Evolutionary conservation across 2,329 filamentous ascomycete genomes (phyloP).

Genomic region (Hawksworthiomyces lignivorus): DNA sequence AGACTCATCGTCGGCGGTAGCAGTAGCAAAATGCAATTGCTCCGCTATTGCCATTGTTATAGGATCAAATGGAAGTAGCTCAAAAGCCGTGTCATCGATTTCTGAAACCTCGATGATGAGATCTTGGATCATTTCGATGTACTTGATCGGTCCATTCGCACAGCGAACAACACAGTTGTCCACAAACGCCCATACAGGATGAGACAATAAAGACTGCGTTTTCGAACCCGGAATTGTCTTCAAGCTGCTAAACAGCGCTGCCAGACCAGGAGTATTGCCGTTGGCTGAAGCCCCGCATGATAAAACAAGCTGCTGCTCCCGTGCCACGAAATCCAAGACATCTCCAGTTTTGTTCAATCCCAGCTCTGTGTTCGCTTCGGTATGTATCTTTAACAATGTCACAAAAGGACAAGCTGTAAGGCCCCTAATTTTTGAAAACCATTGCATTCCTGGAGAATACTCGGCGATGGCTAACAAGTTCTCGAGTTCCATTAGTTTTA

Average conservation of each 20-base stretch:
- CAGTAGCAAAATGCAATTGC: constrained; percentile 64
- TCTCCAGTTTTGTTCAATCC: constrained; percentile 42
- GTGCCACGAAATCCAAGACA: constrained; percentile 53
- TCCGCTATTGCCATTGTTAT: constrained; percentile 64
- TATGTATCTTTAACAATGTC: constrained; percentile 56
- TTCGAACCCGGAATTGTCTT: constrained; percentile 20
- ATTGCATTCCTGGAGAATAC: constrained; percentile 76
- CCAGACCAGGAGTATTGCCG: constrained; percentile 24
- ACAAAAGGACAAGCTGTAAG: constrained; percentile 62
- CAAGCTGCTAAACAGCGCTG: constrained; percentile 36
- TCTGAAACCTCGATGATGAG: constrained; percentile 28
- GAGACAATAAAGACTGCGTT: constrained; percentile 22
- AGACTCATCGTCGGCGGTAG: constrained; percentile 31
- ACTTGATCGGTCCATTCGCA: constrained; percentile 70
- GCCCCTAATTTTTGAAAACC: constrained; percentile 70
- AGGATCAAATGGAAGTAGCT: constrained; percentile 45
- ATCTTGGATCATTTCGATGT: constrained; percentile 63
- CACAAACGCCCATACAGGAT: constrained; percentile 58
- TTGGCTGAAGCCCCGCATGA: not conserved
- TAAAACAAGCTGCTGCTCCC: constrained; percentile 52
- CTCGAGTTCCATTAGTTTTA: constrained; percentile 67
- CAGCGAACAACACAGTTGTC: constrained; percentile 78
- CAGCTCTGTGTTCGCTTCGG: constrained; percentile 39
- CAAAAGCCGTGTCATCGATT: constrained; percentile 21
- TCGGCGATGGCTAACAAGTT: constrained; percentile 74